A percentile compares a stretch with the other conserved stretches of the same genome.
Evolutionary conservation across 352 stramenopile species (phyloP).

Genomic region (Globisporangium spinosum): DNA sequence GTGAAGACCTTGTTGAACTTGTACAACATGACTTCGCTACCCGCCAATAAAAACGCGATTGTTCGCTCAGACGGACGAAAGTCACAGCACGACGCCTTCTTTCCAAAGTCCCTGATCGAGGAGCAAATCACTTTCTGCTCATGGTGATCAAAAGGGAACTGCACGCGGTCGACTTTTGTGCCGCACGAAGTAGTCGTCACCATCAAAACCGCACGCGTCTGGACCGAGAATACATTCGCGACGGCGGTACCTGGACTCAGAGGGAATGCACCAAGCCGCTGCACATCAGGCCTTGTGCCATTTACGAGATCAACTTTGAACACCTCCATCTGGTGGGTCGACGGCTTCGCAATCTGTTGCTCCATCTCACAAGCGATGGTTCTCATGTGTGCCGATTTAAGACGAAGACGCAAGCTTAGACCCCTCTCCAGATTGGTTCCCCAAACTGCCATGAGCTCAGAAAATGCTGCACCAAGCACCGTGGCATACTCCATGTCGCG

Average conservation of each 20-base stretch:
- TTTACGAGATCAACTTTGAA: slow-evolving; percentile 11
- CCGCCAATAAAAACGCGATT: not conserved
- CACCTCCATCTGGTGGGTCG: slow-evolving; percentile 7
- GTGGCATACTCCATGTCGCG: not conserved
- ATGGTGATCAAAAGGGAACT: not conserved
- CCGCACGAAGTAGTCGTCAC: not conserved
- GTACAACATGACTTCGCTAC: slow-evolving; percentile 11
- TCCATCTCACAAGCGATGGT: not conserved
- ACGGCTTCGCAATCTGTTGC: not conserved
- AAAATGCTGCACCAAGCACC: not conserved
- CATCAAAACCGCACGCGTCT: slow-evolving; percentile 4
- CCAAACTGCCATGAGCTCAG: not conserved
- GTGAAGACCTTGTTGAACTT: slow-evolving; percentile 17
- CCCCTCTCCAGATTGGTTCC: not conserved
- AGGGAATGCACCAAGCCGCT: slow-evolving; percentile 10
- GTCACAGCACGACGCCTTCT: not conserved
- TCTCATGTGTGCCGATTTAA: not conserved
- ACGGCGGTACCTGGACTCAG: not conserved
- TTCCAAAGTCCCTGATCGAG: not conserved
- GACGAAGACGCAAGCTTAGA: not conserved
- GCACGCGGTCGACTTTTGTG: slow-evolving; percentile 6
- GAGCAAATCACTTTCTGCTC: not conserved
- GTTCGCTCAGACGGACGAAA: slow-evolving; percentile 1
- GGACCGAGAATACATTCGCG: slow-evolving; percentile 12
- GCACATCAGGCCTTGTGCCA: not conserved